Conservation (phyloP, 176 grass and related monocot species). For the Avena insularis region DNA sequence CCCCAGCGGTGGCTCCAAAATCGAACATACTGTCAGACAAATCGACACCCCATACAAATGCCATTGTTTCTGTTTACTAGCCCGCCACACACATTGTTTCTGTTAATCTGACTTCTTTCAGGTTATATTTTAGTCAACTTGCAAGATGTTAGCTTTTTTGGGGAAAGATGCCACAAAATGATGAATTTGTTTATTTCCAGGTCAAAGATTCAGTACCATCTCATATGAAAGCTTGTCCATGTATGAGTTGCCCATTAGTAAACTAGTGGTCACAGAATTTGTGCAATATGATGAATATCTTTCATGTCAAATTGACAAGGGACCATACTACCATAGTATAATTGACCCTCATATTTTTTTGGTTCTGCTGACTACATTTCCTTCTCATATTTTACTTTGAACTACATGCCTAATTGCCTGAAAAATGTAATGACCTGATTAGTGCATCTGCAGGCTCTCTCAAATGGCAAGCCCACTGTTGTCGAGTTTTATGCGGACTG, state of each 20-base stretch:
- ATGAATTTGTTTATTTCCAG: not conserved
- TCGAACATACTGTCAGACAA: too few species aligned
- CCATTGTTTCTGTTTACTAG: not conserved
- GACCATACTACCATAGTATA: not conserved
- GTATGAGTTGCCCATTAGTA: not conserved
- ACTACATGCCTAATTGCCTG: not conserved
- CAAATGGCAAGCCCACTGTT: slow-evolving; percentile 93
- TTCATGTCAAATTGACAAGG: slow-evolving; percentile 8
- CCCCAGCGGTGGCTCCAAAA: too few species aligned
- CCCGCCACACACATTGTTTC: not conserved
- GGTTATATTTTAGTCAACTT: not conserved
- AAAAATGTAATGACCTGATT: slow-evolving; percentile 25
- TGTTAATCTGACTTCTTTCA: not conserved
- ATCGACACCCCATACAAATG: too few species aligned
- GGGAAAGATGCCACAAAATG: not conserved
- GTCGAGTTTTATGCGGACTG: slow-evolving; percentile 97
- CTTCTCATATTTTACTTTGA: not conserved
- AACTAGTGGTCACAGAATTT: not conserved
- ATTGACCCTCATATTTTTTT: not conserved
- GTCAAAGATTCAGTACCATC: not conserved
- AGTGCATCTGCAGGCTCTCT: slow-evolving; percentile 68
- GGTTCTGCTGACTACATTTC: not conserved
- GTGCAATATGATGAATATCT: not conserved
- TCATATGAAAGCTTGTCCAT: not conserved
- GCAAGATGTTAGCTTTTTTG: not conserved